A percentile compares a stretch with the other conserved stretches of the same genome.
These are phyloP conservation scores for Triticum timopheevii DNA, from an alignment of 176 grass and related monocot species.

Conservation along the genomic window DNA sequence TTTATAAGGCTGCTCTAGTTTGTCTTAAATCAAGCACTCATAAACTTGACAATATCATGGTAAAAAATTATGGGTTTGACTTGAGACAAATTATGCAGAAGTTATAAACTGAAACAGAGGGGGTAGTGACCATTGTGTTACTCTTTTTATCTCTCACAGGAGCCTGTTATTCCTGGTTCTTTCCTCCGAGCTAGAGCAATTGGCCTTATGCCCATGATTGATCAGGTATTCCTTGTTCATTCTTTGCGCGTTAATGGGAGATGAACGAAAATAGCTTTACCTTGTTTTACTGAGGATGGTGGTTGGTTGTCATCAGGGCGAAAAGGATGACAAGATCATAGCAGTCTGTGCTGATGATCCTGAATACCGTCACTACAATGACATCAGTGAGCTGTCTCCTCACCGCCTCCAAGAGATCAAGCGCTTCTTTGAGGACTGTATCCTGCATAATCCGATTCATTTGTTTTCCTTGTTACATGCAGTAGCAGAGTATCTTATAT, in stretches of 20 bases:
- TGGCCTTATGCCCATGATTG: constrained; percentile 80
- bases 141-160: constrained; percentile 28
- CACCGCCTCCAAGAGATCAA: constrained; percentile 60
- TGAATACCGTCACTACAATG: constrained; percentile 64
- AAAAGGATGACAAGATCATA: constrained; percentile 82
- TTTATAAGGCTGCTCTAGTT: too few species aligned
- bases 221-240: constrained; percentile 45
- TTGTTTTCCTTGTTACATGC: background rate
- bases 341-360: constrained; percentile 73
- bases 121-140: background rate
- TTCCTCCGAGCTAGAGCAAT: constrained; percentile 67
- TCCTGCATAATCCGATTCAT: constrained; percentile 21
- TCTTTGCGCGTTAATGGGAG: background rate
- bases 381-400: constrained; percentile 63
- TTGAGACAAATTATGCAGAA: too few species aligned
- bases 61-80: too few species aligned
- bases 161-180: constrained; percentile 62
- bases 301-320: constrained; percentile 35
- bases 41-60: background rate
- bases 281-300: background rate
- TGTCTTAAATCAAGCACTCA: too few species aligned
- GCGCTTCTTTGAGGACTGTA: constrained; percentile 73
- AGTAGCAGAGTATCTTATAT: background rate
- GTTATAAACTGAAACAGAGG: too few species aligned
- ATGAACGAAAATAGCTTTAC: background rate